Percentiles rank a stretch among this genome's conserved stretches.
Evolutionary conservation across 2,329 filamentous ascomycete genomes (phyloP).

Genomic region (Zasmidium citrigriseum): DNA sequence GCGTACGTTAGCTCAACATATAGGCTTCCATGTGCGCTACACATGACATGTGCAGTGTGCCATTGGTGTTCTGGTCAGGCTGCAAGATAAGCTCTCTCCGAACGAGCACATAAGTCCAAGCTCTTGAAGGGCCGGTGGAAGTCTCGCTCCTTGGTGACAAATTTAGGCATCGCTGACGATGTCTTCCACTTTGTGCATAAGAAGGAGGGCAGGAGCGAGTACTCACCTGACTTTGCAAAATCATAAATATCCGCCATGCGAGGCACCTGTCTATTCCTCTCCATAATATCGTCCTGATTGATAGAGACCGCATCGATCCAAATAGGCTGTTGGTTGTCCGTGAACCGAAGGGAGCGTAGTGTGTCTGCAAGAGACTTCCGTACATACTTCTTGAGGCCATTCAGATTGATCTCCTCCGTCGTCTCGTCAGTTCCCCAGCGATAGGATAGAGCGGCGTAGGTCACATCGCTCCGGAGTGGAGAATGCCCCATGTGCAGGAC

Average conservation of each 20-base stretch:
- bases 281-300: constrained; percentile 7
- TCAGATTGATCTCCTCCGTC: background rate
- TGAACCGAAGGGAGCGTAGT: background rate
- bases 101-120: too few species aligned
- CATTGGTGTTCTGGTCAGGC: background rate
- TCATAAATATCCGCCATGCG: constrained; percentile 9
- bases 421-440: constrained; percentile 8
- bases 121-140: background rate
- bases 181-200: too few species aligned
- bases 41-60: too few species aligned
- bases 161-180: too few species aligned
- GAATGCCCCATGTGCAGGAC: constrained; percentile 9
- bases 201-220: too few species aligned
- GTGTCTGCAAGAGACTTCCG: background rate
- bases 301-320: constrained; percentile 12
- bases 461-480: constrained; percentile 11
- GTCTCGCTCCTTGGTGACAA: too few species aligned
- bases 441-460: constrained; percentile 14
- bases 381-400: background rate
- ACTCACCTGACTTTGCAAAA: background rate
- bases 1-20: background rate
- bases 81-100: too few species aligned
- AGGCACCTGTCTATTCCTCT: constrained; percentile 7
- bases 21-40: too few species aligned
- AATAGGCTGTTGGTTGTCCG: background rate